Base-by-base conservation (phyloP, 164 flowering plant species). In the Piper betle region DNA sequence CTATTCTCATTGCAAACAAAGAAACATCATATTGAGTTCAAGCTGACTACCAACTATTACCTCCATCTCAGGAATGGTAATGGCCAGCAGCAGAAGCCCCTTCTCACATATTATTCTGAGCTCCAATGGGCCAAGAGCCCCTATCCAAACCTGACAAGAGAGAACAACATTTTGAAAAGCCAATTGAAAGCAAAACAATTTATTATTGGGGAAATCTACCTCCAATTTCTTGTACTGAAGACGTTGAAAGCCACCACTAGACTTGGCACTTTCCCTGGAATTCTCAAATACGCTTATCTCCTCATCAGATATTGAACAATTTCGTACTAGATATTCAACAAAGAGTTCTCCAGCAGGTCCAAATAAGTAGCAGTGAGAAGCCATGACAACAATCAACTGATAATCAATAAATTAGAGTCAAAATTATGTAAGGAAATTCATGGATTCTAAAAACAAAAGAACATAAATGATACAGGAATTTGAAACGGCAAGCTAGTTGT, bases 41-140 rank as follows among this genome's bases (percentile, higher is more conserved):
- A 39, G 17, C 9, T 39, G 5, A 18, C 16, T 46, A 17, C 46
- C 10, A 39, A 39, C 39, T 19, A 64, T 38, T 80, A 89, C 99
- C 97, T 93, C 96, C 96, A 91, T 93, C 72, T 93, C 99, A 70
- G 99, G 99, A 68, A 93, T 79, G 19, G 97, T 93, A 61, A 93
- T 75, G 43, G 97, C 87, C 39, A 93, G 66, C 66, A 93, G 73
- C 75, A 90, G 96, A 72, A 93, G 91, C 67, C 96, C 94, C 67
- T 93, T 84, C 57, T 84, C 93, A 78, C 91, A 85, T 7, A 86
- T 72, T 57, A 75, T 76, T 70, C 95, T 77, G 42, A 93, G 69
- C 70, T 90, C 84, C 52, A 68, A 62, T 18, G 80, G 82, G 74
- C 68, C 65, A 74, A 79, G 68, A 39, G 69, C 62, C 52, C 85